Conservation (phyloP, 2,329 filamentous ascomycete genomes). For the Elsinoe perseae region DNA sequence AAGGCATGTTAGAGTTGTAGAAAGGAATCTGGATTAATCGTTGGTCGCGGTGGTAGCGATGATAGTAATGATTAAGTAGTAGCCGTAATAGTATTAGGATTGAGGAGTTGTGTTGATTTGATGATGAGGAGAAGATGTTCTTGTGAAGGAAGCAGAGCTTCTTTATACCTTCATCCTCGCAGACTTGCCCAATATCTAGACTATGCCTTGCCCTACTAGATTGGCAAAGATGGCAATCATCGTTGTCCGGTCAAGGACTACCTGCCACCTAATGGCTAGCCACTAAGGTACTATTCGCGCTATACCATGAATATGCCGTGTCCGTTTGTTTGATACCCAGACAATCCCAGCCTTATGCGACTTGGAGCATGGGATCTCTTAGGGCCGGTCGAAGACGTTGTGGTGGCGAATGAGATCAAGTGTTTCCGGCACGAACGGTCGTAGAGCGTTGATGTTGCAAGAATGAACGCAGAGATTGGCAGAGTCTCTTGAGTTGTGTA, state of each 20-base stretch:
- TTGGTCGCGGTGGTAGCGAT: neutral
- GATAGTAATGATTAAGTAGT: no score
- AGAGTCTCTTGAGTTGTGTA: no score
- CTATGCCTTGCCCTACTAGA: neutral
- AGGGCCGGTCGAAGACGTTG: neutral
- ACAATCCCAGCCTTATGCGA: neutral
- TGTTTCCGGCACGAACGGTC: no score
- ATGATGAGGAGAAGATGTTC: neutral
- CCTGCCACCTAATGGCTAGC: neutral
- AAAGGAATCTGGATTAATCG: neutral
- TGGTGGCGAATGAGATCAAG: neutral
- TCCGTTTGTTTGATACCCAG: neutral
- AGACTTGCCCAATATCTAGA: neutral
- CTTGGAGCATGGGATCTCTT: neutral
- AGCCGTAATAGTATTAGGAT: neutral
- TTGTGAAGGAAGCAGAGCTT: neutral
- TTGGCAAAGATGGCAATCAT: neutral
- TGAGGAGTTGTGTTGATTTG: slow-evolving; percentile 2
- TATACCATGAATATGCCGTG: neutral
- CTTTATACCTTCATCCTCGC: neutral
- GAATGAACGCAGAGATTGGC: no score
- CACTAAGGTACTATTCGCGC: neutral
- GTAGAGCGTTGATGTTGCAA: no score
- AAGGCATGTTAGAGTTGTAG: neutral
- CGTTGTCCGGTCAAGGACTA: neutral